Base-by-base conservation (phyloP, 73 alveolate genomes). In the Symbiodinium natans region DNA sequence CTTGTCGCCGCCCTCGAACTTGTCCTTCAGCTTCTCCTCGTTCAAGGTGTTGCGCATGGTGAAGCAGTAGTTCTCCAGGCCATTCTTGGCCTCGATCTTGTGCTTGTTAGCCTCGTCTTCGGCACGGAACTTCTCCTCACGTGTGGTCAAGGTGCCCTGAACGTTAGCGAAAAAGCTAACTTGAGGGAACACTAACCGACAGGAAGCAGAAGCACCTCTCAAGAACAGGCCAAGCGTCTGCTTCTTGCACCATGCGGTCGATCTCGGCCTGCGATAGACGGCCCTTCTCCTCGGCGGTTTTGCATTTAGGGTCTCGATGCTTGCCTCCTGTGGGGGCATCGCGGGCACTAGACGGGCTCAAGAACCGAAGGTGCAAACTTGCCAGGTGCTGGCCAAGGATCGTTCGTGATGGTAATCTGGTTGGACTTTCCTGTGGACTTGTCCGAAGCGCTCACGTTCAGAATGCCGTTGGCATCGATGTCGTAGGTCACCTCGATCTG, bases 391-490 rank as follows among this genome's bases (percentile, higher is more conserved):
- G 71, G 10, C 31, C 71, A 52, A 52, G 93, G 99, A 21, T 52
- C 71, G 83, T 99, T 99, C 68, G 99, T 99, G 92, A 99, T 99
- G 90, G 99, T 99, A 89, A 99, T 99, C 92, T 99, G 95, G 99
- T 96, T 99, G 71, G 98, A 74, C 89, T 99, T 99, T 21, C 99
- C 99, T 6, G 99, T 99, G 41, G 99, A 99, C 99, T 98, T 99
- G 92, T 99, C 99, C 8, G 29, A 42, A 11, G 99, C 99, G 27
- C 93, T 56, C 34, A 99, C 99, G 74, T 63, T 99, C 99, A 99
- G 77, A n/a, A 99, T 99, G 42, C 99, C 99, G 99, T 99, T 99
- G 56, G 97, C 99, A 97, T 99, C 99, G 46, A 99, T 99, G 41
- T 96, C 99, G 93, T 99, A 99, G 41, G 99, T 92, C 41, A 99